Conservation (phyloP, 148 eudicot genomes). For the Cornus florida region DNA sequence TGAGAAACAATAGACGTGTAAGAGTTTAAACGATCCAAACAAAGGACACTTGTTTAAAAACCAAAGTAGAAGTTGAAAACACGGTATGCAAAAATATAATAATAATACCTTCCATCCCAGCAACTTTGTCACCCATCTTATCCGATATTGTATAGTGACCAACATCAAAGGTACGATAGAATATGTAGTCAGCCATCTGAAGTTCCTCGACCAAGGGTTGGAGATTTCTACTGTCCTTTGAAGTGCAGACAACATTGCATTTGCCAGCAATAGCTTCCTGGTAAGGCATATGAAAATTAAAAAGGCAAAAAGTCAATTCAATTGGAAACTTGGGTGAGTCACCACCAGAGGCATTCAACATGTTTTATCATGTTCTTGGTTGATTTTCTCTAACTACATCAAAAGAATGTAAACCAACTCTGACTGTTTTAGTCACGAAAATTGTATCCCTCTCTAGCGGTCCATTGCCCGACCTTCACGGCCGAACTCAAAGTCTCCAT, state of each 20-base stretch:
- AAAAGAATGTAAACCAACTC: too few relatives aligned
- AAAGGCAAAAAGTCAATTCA: background rate
- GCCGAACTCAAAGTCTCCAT: too few relatives aligned
- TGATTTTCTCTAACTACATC: background rate
- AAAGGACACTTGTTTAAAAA: constrained; percentile 12
- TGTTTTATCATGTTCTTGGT: background rate
- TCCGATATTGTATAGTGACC: constrained; percentile 50
- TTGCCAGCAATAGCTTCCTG: constrained; percentile 87
- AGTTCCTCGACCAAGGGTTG: constrained; percentile 66
- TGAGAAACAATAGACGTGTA: constrained; percentile 25
- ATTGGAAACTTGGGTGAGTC: too few relatives aligned
- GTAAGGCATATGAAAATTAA: constrained; percentile 29
- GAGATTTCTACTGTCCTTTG: constrained; percentile 62
- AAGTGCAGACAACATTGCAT: constrained; percentile 75
- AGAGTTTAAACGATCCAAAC: constrained; percentile 15
- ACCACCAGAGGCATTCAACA: background rate
- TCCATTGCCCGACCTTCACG: too few relatives aligned
- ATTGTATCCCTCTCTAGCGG: too few relatives aligned
- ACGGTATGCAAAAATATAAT: constrained; percentile 19
- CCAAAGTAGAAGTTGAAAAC: constrained; percentile 10
- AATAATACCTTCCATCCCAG: constrained; percentile 47
- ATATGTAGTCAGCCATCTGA: constrained; percentile 55
- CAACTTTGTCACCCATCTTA: constrained; percentile 50
- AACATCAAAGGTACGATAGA: constrained; percentile 80
- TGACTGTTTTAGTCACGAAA: too few relatives aligned